Evolutionary conservation across 1,284 basidiomycete genomes (phyloP), one percentile per base, ranked within the genome.

Genomic region (Trametes polyzona): DNA sequence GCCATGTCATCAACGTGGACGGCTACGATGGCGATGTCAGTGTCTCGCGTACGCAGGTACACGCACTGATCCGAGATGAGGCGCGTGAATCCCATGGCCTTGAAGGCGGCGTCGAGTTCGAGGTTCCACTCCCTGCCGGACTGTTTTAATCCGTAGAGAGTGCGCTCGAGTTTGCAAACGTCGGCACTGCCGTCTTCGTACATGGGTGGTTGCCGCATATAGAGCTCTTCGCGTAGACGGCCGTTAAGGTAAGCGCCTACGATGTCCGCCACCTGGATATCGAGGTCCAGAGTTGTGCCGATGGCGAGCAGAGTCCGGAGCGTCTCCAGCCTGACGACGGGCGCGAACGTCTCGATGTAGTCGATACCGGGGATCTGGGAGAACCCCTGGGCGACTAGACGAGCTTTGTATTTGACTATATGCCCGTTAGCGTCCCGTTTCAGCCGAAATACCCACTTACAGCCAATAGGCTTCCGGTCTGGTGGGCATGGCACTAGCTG

Each of bases 361-460:
- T 81, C 76, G 23, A 75, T 49, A 0, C 77, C 74, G 16, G 66
- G 63, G 2, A 65, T 49, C 53, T 81, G 79, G 0, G 64, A 64
- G 65, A 76, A 79, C 3, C 78, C 78, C 19, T 71, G 67, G 0
- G 75, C 77, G 2, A 78, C 76, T 0, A 79, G 67, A 1, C 74
- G 56, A 0, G 74, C 75, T 56, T 78, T 78, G 66, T 70, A 67
- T 27, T 69, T 66, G n/a, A 57, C 47, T 12, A 73, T 39, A 8
- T 71, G 65, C 4, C 71, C 55, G 14, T 59, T 56, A 16, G 73
- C 63, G 21, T 65, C 56, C 52, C 72, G 71, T 43, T 65, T 67
- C 40, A 63, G 57, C 24, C 62, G 65, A 48, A 73, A 70, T 14
- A 75, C 73, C 69, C 70, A 76, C 41, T 63, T 65, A 23, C 61